Percentiles rank a stretch among this genome's conserved stretches.
phyloP scores from a whole-genome alignment of 2,329 filamentous ascomycete species.

The Ceratocystis destructans region DNA sequence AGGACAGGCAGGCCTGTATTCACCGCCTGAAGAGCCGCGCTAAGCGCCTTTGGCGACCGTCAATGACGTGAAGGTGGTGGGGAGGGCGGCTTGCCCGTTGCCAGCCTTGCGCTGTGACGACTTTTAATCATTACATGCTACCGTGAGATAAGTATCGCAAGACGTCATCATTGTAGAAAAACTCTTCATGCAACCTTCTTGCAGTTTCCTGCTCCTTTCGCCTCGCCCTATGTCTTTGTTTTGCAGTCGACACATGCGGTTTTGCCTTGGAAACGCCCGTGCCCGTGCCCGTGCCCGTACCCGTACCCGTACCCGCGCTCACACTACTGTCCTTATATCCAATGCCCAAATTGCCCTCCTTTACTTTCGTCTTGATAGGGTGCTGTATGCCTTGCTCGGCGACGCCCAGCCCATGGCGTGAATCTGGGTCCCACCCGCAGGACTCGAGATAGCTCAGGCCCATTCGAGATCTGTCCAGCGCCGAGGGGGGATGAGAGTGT shows the following conservation, averaged over 20 bases:
- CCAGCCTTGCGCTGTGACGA: background rate
- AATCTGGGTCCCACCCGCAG: slow-evolving; percentile 63
- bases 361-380: slow-evolving; percentile 58
- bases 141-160: slow-evolving; percentile 48
- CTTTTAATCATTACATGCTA: background rate
- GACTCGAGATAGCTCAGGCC: slow-evolving; percentile 52
- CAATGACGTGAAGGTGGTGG: background rate
- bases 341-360: slow-evolving; percentile 62
- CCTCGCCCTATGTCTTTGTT: slow-evolving; percentile 49
- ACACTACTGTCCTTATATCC: slow-evolving; percentile 39
- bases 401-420: slow-evolving; percentile 56
- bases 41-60: background rate
- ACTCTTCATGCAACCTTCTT: slow-evolving; percentile 52
- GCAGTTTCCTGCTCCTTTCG: slow-evolving; percentile 47
- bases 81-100: background rate
- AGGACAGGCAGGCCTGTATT: background rate
- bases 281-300: slow-evolving; percentile 14
- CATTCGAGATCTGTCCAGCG: slow-evolving; percentile 55
- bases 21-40: background rate
- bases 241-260: slow-evolving; percentile 49
- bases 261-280: slow-evolving; percentile 28
- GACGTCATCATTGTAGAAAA: slow-evolving; percentile 63
- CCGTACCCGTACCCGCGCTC: slow-evolving; percentile 21
- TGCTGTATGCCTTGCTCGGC: slow-evolving; percentile 57
- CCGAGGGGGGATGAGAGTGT: slow-evolving; percentile 59